phyloP scores from a whole-genome alignment of 192 early-diverging fungal genomes.

The Mortierella hygrophila region DNA sequence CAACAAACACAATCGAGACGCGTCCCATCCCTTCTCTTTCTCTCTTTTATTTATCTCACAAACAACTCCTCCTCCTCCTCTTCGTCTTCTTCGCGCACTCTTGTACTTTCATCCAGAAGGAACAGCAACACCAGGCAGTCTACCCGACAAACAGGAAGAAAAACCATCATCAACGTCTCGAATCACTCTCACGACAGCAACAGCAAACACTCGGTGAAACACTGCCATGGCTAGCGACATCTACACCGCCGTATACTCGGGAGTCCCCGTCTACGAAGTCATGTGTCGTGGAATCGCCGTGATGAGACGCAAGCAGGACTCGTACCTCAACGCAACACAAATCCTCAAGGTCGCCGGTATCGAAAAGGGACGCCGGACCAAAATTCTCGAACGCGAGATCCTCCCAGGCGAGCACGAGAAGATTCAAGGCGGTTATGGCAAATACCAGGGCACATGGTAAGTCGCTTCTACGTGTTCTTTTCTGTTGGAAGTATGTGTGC shows the following conservation, averaged over 20 bases:
- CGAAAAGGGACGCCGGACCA: constrained; percentile 87
- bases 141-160: not conserved
- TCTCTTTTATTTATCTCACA: not conserved
- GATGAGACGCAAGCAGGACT: constrained; percentile 86
- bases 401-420: constrained; percentile 88
- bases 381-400: constrained; percentile 91
- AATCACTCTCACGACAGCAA: not conserved
- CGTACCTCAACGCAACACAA: constrained; percentile 92
- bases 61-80: not conserved
- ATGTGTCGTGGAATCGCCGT: constrained; percentile 78
- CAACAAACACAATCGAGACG: not conserved
- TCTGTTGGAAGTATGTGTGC: not conserved
- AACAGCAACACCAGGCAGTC: not conserved
- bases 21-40: not conserved
- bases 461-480: constrained; percentile 2
- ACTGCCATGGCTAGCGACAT: constrained; percentile 51
- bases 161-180: not conserved
- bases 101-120: not conserved
- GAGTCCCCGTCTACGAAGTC: constrained; percentile 85
- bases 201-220: not conserved
- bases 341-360: constrained; percentile 92
- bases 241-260: constrained; percentile 71
- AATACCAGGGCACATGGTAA: constrained; percentile 93
- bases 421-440: constrained; percentile 96
- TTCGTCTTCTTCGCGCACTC: not conserved